These are phyloP conservation scores for Agarophyton chilense DNA, from an alignment of 23 red algal species.

Conservation along the genomic window DNA sequence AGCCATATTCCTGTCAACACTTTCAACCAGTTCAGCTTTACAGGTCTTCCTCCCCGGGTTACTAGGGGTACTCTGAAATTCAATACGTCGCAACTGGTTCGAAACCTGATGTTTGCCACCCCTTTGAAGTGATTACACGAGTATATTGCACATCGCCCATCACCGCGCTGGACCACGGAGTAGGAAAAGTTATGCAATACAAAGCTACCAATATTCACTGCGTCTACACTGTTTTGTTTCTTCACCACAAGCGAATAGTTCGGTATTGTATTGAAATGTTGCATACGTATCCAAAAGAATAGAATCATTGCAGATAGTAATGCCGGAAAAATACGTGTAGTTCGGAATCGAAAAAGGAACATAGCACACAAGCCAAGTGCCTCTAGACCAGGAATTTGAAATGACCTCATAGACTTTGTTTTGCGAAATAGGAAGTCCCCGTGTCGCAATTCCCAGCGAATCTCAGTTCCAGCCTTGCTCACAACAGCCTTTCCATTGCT, in stretches of 20 bases:
- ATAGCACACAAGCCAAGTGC: neutral
- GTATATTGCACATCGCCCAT: conserved; percentile 2
- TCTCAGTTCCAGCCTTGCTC: neutral
- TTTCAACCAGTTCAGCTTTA: conserved; percentile 25
- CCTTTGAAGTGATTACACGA: conserved; percentile 8
- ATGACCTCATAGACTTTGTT: neutral
- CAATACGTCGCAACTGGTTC: conserved; percentile 4
- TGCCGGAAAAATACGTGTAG: neutral
- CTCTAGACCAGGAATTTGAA: no score
- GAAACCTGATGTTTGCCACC: conserved; percentile 15
- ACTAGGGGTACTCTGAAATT: conserved; percentile 19
- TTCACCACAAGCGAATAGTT: neutral
- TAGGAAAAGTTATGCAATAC: conserved; percentile 22
- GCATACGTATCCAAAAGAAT: neutral
- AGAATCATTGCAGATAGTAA: neutral
- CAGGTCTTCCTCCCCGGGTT: neutral
- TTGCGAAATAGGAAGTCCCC: conserved; percentile 7
- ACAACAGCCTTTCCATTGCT: neutral
- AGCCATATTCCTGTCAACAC: conserved; percentile 17
- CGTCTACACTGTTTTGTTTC: neutral
- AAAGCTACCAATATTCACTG: neutral
- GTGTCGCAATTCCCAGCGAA: neutral
- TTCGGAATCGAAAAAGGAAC: neutral
- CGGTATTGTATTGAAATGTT: neutral
- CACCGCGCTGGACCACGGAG: neutral